Base-by-base conservation (phyloP, 257 asterid genomes). In the Striga asiatica region DNA sequence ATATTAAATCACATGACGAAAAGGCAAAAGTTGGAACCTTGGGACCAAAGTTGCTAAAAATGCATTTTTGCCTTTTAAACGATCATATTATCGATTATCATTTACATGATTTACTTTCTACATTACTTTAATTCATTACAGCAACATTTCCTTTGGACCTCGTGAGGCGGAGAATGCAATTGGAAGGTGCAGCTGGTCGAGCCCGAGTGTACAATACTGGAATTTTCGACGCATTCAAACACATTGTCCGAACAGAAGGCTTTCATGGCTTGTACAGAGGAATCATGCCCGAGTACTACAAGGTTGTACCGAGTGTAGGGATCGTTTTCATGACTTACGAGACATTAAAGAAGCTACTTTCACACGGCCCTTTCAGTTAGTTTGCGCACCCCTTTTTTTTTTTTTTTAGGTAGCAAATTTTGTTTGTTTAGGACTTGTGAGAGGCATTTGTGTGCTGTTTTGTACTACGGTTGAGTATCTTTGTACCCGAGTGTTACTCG, bases 261-360 rank as follows among this genome's bases (percentile, higher is more conserved):
- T 37, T 89, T 0, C 81, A 77, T 11, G 98, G 96, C n/a, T 65
- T 89, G 61, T 89, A 89, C 32, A 79, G 96, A 73, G 98, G 98
- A 45, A 89, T 89, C 66, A 45, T 89, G 85, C 96, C 98, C 0
- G 98, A 89, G 69, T 85, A 83, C 65, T 89, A 79, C 83, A 89
- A 89, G 67, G 98, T 89, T 55, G 94, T 89, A 50, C 98, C 98
- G 1, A 72, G 96, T 52, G 94, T 86, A 20, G 98, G 95, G 51
- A 83, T 89, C 69, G 94, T 78, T 61, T 89, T 89, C 78, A 86
- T 89, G 98, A 83, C 98, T 2, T 89, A 89, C 3, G 98, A 89
- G 64, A 76, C 88, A 1, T 68, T 89, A 81, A 86, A 80, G 81
- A 80, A 75, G 76, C 74, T 86, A 67, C 75, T 89, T 14, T 87